Conservation (phyloP, 2,329 filamentous ascomycete species). For the Leptographium radiaticola region DNA sequence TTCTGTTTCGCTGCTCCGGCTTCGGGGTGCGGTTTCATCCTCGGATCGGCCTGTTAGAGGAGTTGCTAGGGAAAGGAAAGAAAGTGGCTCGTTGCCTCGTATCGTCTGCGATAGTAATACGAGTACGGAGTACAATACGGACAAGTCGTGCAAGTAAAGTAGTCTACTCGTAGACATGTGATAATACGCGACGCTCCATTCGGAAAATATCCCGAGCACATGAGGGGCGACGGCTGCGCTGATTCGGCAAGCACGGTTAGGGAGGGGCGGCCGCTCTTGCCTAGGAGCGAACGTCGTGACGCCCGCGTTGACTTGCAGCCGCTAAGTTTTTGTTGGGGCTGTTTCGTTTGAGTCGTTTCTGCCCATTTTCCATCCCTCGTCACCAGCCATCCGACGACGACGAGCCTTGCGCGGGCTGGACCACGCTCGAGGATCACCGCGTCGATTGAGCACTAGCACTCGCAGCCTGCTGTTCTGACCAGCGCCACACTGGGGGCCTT, state of each 20-base stretch:
- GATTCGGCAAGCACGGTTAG: conserved; percentile 3
- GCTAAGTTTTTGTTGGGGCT: neutral
- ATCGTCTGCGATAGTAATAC: too few species aligned
- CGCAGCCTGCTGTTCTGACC: too few species aligned
- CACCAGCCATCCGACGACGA: neutral
- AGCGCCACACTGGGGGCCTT: neutral
- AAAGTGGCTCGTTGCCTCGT: neutral
- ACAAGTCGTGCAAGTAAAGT: too few species aligned
- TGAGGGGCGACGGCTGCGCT: neutral
- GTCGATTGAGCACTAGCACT: neutral
- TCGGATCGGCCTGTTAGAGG: conserved; percentile 1
- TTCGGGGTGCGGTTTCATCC: neutral
- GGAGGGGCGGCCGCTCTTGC: neutral
- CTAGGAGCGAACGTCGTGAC: neutral
- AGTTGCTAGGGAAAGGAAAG: conserved; percentile 4
- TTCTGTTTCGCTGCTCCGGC: neutral
- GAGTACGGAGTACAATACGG: too few species aligned
- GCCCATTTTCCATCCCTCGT: neutral
- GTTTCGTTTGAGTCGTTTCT: neutral
- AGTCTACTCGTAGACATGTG: neutral
- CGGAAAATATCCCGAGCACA: conserved; percentile 1
- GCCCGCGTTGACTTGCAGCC: neutral
- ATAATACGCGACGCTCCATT: neutral
- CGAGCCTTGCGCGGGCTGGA: neutral
- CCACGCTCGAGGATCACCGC: neutral